Conservation (phyloP, 805 yeast species). For the Cyberlindnera americana region DNA sequence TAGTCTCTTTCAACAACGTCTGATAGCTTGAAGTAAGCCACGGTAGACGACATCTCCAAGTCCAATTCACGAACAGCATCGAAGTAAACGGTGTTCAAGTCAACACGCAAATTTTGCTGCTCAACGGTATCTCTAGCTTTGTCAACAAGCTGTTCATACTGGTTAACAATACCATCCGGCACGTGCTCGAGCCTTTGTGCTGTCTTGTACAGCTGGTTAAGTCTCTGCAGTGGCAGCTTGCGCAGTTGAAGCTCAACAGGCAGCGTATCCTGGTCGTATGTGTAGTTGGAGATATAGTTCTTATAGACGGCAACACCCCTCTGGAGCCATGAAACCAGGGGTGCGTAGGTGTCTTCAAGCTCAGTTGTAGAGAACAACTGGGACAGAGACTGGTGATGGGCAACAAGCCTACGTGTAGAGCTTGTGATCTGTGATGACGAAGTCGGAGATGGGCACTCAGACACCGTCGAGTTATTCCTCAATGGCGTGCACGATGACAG, state of each 20-base stretch:
- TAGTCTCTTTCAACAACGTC: constrained; percentile 26
- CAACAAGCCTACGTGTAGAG: constrained; percentile 13
- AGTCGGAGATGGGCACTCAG: neutral
- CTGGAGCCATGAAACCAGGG: constrained; percentile 14
- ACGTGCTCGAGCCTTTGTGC: constrained; percentile 9
- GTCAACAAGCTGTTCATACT: constrained; percentile 10
- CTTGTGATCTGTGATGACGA: constrained; percentile 6
- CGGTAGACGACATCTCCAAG: constrained; percentile 6
- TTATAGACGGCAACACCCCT: constrained; percentile 10
- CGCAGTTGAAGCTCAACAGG: constrained; percentile 15
- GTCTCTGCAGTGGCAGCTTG: constrained; percentile 16
- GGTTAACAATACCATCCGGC: constrained; percentile 1
- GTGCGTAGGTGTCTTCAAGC: neutral
- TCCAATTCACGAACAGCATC: constrained; percentile 18
- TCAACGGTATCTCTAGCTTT: constrained; percentile 23
- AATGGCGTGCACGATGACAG: constrained; percentile 15
- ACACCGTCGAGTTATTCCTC: neutral
- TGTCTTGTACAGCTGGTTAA: constrained; percentile 13
- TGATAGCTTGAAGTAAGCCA: constrained; percentile 17
- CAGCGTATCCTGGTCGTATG: constrained; percentile 8
- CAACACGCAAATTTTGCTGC: constrained; percentile 19
- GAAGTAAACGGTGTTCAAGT: constrained; percentile 20
- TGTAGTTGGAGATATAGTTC: constrained; percentile 12
- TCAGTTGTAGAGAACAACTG: constrained; percentile 2
- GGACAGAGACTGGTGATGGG: constrained; percentile 16